These are phyloP conservation scores for Kwoniella bestiolae DNA, from an alignment of 768 basidiomycete species.

Conservation along the genomic window DNA sequence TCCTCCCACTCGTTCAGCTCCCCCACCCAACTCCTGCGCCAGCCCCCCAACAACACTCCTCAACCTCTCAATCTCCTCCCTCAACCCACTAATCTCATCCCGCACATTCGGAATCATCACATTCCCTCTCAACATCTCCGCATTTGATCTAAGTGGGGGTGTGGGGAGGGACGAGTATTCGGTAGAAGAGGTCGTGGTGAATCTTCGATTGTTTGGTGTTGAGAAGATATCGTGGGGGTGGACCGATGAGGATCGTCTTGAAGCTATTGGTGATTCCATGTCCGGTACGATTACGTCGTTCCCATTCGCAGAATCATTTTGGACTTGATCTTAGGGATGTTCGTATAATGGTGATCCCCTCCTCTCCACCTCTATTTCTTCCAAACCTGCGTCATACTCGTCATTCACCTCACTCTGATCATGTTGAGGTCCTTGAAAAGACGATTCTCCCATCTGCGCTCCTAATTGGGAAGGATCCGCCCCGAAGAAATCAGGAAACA, in stretches of 20 bases:
- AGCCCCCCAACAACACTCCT: slow-evolving; percentile 41
- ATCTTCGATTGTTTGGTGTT: not conserved
- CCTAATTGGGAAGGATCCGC: slow-evolving; percentile 1
- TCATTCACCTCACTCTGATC: no score
- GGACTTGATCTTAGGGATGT: not conserved
- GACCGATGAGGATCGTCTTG: no score
- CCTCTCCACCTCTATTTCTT: not conserved
- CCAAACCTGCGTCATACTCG: not conserved
- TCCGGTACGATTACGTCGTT: no score
- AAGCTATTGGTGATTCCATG: not conserved
- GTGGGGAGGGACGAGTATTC: slow-evolving; percentile 17
- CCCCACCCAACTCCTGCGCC: slow-evolving; percentile 27
- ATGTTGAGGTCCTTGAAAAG: not conserved
- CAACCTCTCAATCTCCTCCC: slow-evolving; percentile 44
- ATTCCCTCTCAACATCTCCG: slow-evolving; percentile 13
- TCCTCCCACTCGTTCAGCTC: not conserved
- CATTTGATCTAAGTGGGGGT: slow-evolving; percentile 2
- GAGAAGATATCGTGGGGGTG: not conserved
- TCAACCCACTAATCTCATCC: slow-evolving; percentile 35
- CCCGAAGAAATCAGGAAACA: slow-evolving; percentile 43
- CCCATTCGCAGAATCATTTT: no score
- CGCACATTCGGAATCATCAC: slow-evolving; percentile 25
- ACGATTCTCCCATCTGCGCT: not conserved
- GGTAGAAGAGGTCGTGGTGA: not conserved
- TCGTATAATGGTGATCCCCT: not conserved